A percentile compares a stretch with the other conserved stretches of the same genome.
These are phyloP conservation scores for Eucalyptus fibrosa DNA, from an alignment of 345 rosid genomes.

Conservation along the genomic window DNA sequence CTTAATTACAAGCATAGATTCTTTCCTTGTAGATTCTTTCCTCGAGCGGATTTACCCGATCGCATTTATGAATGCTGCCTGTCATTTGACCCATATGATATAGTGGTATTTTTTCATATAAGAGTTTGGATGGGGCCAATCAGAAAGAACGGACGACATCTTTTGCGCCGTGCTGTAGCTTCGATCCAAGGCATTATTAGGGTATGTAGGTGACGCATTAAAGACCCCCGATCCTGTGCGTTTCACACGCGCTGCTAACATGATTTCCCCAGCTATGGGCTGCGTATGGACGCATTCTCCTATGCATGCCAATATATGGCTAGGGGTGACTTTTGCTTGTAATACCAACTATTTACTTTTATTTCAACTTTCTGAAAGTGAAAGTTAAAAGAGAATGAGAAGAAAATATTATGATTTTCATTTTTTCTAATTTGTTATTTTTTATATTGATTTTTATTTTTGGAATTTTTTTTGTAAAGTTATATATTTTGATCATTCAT, in stretches of 20 bases:
- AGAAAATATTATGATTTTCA: no score
- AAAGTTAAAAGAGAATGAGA: no score
- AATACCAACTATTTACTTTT: not conserved
- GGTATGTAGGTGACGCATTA: not conserved
- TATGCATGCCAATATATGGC: not conserved
- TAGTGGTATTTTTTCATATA: not conserved
- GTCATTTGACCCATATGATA: not conserved
- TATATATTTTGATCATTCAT: accelerated
- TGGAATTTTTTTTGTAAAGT: no score
- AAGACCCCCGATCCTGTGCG: not conserved
- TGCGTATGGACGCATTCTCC: not conserved
- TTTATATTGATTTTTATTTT: no score
- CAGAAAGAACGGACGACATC: not conserved
- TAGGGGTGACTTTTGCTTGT: not conserved
- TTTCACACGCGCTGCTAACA: not conserved
- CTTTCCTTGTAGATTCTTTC: not conserved
- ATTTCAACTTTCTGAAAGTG: not conserved
- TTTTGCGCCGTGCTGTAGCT: not conserved
- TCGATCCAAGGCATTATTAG: not conserved
- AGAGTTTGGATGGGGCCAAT: not conserved
- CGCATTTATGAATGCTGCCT: not conserved
- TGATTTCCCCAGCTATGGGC: not conserved
- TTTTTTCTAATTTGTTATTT: no score
- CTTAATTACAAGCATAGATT: not conserved
- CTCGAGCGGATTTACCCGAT: not conserved